phyloP scores from a whole-genome alignment of 2,329 filamentous ascomycete species.

The Myriosclerotinia scirpicola region DNA sequence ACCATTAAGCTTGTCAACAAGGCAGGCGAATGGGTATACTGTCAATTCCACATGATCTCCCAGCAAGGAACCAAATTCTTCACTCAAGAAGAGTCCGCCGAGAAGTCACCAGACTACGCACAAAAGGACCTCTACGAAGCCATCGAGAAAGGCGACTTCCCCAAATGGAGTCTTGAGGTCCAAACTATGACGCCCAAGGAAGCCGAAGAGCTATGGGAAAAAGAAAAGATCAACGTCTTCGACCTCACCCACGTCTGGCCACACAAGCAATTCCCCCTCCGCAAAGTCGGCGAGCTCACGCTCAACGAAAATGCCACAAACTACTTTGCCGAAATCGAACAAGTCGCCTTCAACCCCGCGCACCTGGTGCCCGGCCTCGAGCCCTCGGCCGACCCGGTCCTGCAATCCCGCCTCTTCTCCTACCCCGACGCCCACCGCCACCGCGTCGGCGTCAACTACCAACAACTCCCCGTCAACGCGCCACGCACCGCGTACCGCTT shows the following conservation, averaged over 20 bases:
- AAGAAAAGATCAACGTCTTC: constrained; percentile 49
- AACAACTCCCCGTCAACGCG: constrained; percentile 52
- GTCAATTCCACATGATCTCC: constrained; percentile 54
- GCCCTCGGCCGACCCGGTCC: constrained; percentile 65
- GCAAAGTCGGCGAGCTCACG: constrained; percentile 50
- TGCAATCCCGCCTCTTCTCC: constrained; percentile 67
- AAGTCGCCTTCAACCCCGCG: constrained; percentile 65
- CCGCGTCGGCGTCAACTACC: constrained; percentile 57
- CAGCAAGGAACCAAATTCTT: constrained; percentile 54
- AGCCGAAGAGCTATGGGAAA: constrained; percentile 47
- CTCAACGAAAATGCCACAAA: constrained; percentile 53
- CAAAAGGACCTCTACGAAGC: constrained; percentile 55
- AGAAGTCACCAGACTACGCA: constrained; percentile 49
- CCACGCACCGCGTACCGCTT: constrained; percentile 30
- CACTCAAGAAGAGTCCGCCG: constrained; percentile 49
- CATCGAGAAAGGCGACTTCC: constrained; percentile 53
- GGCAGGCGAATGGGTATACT: constrained; percentile 54
- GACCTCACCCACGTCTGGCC: constrained; percentile 57
- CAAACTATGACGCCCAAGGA: constrained; percentile 54
- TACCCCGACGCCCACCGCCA: constrained; percentile 64
- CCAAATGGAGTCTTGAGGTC: constrained; percentile 55
- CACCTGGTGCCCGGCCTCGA: constrained; percentile 66
- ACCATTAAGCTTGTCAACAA: constrained; percentile 57
- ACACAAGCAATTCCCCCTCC: constrained; percentile 48
- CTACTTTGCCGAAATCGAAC: constrained; percentile 66